phyloP scores from a whole-genome alignment of 768 basidiomycete genomes.

The Leccinum disarticulatum region DNA sequence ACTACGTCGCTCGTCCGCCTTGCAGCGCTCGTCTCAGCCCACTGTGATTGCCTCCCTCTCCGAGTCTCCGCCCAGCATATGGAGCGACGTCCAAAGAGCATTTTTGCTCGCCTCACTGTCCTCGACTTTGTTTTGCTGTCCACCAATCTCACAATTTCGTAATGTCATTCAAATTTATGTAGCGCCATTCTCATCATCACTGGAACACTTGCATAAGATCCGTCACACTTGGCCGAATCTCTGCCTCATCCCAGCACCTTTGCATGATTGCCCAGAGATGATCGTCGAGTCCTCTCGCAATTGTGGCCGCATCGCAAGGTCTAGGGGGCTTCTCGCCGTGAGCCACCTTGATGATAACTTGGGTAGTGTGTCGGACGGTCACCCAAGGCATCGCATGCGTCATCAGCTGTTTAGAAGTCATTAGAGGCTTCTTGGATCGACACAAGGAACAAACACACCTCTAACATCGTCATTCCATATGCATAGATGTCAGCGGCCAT shows the following conservation, averaged over 20 bases:
- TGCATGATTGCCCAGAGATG: conserved; percentile 45
- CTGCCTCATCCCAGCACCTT: conserved; percentile 43
- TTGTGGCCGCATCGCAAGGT: conserved; percentile 35
- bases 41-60: too few relatives aligned
- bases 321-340: conserved; percentile 43
- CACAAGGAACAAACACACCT: conserved; percentile 34
- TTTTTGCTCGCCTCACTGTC: too few relatives aligned
- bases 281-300: conserved; percentile 46
- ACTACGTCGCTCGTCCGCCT: too few relatives aligned
- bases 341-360: conserved; percentile 47
- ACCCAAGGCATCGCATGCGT: conserved; percentile 54
- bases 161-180: conserved; percentile 2
- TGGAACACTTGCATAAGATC: conserved; percentile 29
- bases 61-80: too few relatives aligned
- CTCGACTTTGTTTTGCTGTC: too few relatives aligned
- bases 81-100: too few relatives aligned
- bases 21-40: too few relatives aligned
- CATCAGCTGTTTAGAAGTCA: conserved; percentile 40
- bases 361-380: conserved; percentile 50
- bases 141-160: conserved; percentile 10
- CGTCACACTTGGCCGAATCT: conserved; percentile 41
- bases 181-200: neutral
- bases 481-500: conserved; percentile 53
- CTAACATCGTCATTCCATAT: conserved; percentile 56
- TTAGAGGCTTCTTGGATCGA: neutral